Evolutionary conservation across 805 yeast species (phyloP).

Genomic region (Hanseniaspora lindneri): DNA sequence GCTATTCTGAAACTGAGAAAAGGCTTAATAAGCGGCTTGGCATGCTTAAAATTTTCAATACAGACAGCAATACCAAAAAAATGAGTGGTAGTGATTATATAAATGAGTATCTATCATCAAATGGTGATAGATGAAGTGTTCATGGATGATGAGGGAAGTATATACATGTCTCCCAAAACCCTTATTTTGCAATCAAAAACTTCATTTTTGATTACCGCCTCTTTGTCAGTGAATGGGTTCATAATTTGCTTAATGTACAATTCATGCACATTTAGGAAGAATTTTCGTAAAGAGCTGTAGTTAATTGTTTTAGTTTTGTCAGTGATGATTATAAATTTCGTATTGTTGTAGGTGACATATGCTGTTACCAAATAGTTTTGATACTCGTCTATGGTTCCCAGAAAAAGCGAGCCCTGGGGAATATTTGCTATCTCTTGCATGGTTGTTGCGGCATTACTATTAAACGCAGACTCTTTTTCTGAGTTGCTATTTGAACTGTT

Average conservation of each 20-base stretch:
- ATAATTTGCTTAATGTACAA: conserved; percentile 72
- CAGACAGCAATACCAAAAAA: background rate
- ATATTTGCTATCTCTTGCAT: background rate
- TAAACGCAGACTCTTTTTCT: background rate
- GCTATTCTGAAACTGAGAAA: background rate
- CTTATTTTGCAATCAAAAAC: conserved; percentile 68
- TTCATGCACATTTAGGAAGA: conserved; percentile 76
- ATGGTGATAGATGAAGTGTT: background rate
- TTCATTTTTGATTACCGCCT: background rate
- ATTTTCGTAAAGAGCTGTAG: conserved; percentile 70
- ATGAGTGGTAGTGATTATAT: conserved; percentile 5
- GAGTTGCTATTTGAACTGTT: background rate
- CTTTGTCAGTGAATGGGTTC: conserved; percentile 55
- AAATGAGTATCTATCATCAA: background rate
- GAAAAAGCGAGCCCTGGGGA: conserved; percentile 33
- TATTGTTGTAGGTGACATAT: conserved; percentile 76
- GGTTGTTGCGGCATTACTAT: background rate
- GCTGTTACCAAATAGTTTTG: conserved; percentile 76
- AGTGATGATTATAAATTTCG: conserved; percentile 64
- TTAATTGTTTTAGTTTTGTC: conserved; percentile 32
- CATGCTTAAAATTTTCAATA: background rate
- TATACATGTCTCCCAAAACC: conserved; percentile 60
- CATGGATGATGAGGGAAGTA: conserved; percentile 30
- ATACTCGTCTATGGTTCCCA: conserved; percentile 74
- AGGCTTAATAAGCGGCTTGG: background rate